phyloP scores from a whole-genome alignment of 1,139 yeast species.

The Yamadazyma trypodendri region DNA sequence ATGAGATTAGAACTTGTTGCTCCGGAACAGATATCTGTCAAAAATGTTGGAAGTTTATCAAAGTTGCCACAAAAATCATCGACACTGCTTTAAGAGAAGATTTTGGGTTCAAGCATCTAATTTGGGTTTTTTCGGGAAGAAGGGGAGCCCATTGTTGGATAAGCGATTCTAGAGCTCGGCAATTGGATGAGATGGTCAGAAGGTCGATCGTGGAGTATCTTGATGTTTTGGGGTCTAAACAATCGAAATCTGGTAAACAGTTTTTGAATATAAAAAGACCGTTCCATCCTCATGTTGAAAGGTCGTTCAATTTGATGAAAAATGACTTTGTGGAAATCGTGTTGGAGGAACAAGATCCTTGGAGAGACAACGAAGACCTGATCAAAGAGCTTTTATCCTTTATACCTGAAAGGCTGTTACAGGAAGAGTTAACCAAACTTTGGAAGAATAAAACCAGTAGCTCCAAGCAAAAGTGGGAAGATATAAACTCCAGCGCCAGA shows the following conservation, averaged over 20 bases:
- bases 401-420: constrained; percentile 58
- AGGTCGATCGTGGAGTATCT: constrained; percentile 80
- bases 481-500: constrained; percentile 62
- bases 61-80: constrained; percentile 78
- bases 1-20: constrained; percentile 91
- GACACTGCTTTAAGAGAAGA: constrained; percentile 75
- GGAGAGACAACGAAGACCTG: constrained; percentile 39
- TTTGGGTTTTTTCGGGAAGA: constrained; percentile 98
- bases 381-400: constrained; percentile 57
- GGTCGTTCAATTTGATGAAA: constrained; percentile 70
- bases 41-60: constrained; percentile 92
- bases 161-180: constrained; percentile 80
- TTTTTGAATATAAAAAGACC: constrained; percentile 65
- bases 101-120: constrained; percentile 81
- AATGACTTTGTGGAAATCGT: constrained; percentile 64
- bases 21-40: constrained; percentile 78
- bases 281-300: constrained; percentile 80
- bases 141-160: constrained; percentile 99
- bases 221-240: constrained; percentile 65
- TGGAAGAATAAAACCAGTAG: constrained; percentile 39
- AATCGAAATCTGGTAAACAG: constrained; percentile 32
- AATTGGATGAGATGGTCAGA: constrained; percentile 69
- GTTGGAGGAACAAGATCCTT: constrained; percentile 83
- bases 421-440: constrained; percentile 48
- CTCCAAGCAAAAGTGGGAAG: constrained; percentile 72